These are phyloP conservation scores for Syzygium jambos DNA, from an alignment of 345 rosid genomes.

Conservation along the genomic window DNA sequence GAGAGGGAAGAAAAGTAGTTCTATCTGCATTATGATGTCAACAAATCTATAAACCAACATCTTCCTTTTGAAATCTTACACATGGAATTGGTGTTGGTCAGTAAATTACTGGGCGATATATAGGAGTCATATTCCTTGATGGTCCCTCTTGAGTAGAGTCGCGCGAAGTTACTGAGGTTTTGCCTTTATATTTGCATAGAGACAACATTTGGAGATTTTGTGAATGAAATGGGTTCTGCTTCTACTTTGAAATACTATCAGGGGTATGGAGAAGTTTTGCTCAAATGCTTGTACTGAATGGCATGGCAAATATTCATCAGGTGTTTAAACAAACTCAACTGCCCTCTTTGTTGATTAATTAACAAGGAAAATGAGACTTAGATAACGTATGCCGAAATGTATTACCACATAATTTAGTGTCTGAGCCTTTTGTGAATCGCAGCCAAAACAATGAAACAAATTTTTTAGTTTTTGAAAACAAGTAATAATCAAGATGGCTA, in stretches of 20 bases:
- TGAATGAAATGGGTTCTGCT: not conserved
- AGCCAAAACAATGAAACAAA: not conserved
- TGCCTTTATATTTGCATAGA: not conserved
- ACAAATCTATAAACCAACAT: not conserved
- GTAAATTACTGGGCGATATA: not conserved
- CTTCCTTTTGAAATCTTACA: not conserved
- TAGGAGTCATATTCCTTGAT: not conserved
- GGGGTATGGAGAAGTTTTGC: not conserved
- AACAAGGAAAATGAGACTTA: not conserved
- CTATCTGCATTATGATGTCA: not conserved
- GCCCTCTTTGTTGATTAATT: not conserved
- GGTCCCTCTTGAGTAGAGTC: not conserved
- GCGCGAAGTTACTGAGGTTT: not conserved
- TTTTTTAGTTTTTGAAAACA: not conserved
- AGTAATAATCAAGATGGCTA: not conserved
- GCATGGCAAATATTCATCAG: not conserved
- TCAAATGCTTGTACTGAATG: not conserved
- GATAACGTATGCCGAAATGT: not conserved
- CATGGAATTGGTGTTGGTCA: not conserved
- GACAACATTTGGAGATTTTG: not conserved
- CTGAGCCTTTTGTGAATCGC: not conserved
- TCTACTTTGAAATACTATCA: not conserved
- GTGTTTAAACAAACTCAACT: not conserved
- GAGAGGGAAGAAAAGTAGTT: not conserved
- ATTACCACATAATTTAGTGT: not conserved